These are phyloP conservation scores for Hypoxylon perforatum DNA, from an alignment of 495 filamentous ascomycete genomes.

Conservation along the genomic window DNA sequence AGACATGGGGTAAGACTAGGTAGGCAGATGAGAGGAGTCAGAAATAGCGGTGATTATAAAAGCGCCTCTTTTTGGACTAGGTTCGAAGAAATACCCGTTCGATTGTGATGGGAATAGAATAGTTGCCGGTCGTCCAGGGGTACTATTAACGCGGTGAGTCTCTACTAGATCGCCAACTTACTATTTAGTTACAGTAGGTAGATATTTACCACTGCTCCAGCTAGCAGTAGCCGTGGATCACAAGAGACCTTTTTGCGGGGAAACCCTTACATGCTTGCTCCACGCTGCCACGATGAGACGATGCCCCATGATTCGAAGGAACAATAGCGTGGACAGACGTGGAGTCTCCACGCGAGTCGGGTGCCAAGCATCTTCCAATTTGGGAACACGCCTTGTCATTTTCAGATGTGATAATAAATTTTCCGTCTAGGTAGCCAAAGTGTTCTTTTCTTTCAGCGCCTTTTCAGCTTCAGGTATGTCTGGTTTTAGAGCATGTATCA, in stretches of 20 bases:
- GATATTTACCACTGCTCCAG: neutral
- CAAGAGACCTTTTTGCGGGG: constrained; percentile 31
- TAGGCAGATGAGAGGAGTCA: constrained; percentile 10
- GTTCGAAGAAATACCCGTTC: neutral
- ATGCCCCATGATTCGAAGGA: constrained; percentile 37
- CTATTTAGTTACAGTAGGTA: neutral
- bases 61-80: constrained; percentile 24
- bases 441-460: too few relatives aligned
- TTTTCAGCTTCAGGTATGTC: too few relatives aligned
- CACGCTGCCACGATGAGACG: constrained; percentile 35
- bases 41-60: constrained; percentile 36
- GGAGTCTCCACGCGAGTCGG: constrained; percentile 39
- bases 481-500: neutral
- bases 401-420: constrained; percentile 9
- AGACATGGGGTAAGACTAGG: constrained; percentile 16
- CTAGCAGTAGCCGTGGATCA: constrained; percentile 33
- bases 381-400: constrained; percentile 6
- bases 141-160: constrained; percentile 3
- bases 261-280: constrained; percentile 23
- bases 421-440: constrained; percentile 8
- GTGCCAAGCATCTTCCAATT: constrained; percentile 26
- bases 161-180: constrained; percentile 2
- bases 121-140: constrained; percentile 11
- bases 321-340: constrained; percentile 25
- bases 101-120: constrained; percentile 29